Evolutionary conservation across 768 basidiomycete species (phyloP), one percentile per base, ranked within the genome.

Genomic region (Termitomyces sp.): DNA sequence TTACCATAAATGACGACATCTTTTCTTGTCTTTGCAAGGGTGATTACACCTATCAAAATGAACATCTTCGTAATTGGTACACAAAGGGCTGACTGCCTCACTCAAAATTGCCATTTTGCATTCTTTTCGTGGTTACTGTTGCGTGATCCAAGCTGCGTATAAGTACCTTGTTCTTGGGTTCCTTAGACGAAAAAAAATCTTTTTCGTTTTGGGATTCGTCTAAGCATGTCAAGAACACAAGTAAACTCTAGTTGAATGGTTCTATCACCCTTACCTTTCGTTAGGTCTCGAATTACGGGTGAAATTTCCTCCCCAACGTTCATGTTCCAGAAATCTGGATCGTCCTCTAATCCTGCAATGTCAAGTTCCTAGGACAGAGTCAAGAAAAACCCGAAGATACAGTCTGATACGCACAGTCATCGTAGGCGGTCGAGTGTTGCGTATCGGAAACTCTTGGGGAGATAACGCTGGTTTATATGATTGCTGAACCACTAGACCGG

Each of bases 1-100:
- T 62, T 62, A 91, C 92, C 92, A 93, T 37, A 86, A 68, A 74
- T 94, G 92, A 27, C 86, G 81, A 67, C 92, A 94, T 45, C 75
- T 78, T 4, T 75, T 72, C 70, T 92, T 93, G 66, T 91, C 84
- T 68, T 88, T 90, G 78, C 92, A 94, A 22, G 79, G 54, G 64
- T 94, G 92, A 63, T 89, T 89, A 66, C 92, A 94, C 52, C 90
- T 91, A 41, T 63, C 16, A 49, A 16, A 24, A 45, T 46, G 20
- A 50, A 31, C 27, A 13, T 55, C 41, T 36, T 8, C 11, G 52
- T 24, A 6, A 55, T 56, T 30, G 3, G 22, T 18, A 12, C 11
- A 50, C 2, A 42, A n/a, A 34, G n/a, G 18, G 15, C 24, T 52
- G 22, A 12, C 30, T 51, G n/a, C 60, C 81, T 59, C 63, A 87